Evolutionary conservation across 2,329 filamentous ascomycete genomes (phyloP).

Genomic region (Elsinoe arachidis): DNA sequence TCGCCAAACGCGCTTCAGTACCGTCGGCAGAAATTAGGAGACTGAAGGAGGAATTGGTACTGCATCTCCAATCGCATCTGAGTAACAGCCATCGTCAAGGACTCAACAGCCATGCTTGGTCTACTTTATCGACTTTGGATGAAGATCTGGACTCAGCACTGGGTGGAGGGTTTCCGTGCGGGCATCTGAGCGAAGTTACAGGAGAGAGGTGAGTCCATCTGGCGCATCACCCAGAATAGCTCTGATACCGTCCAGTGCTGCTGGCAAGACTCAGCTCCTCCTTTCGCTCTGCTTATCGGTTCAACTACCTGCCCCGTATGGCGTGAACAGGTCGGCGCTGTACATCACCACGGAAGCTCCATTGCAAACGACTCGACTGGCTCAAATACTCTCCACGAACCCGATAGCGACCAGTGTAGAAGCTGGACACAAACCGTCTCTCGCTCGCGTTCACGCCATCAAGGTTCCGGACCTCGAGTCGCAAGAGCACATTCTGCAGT

Average conservation of each 20-base stretch:
- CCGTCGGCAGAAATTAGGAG: conserved; percentile 72
- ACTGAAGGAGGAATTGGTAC: conserved; percentile 58
- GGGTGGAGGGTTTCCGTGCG: conserved; percentile 69
- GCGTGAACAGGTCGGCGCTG: conserved; percentile 64
- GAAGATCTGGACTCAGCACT: conserved; percentile 60
- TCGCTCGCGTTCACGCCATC: conserved; percentile 71
- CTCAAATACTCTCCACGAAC: conserved; percentile 66
- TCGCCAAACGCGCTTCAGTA: conserved; percentile 76
- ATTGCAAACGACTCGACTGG: conserved; percentile 70
- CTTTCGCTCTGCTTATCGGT: conserved; percentile 74
- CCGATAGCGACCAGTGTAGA: conserved; percentile 46
- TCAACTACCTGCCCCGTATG: conserved; percentile 67
- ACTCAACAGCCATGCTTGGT: conserved; percentile 35
- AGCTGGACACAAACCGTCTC: conserved; percentile 46
- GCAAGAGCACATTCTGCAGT: conserved; percentile 89
- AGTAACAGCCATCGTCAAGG: conserved; percentile 20
- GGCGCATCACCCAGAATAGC: background rate
- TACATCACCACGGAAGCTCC: conserved; percentile 92
- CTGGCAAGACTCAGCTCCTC: conserved; percentile 91
- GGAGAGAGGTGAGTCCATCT: conserved; percentile 63
- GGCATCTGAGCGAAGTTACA: conserved; percentile 78
- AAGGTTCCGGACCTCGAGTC: conserved; percentile 83
- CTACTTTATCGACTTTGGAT: conserved; percentile 72
- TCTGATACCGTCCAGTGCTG: conserved; percentile 49
- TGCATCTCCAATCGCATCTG: conserved; percentile 57